These are phyloP conservation scores for Neonectria sp. DNA, from an alignment of 2,329 filamentous ascomycete genomes.

Conservation along the genomic window DNA sequence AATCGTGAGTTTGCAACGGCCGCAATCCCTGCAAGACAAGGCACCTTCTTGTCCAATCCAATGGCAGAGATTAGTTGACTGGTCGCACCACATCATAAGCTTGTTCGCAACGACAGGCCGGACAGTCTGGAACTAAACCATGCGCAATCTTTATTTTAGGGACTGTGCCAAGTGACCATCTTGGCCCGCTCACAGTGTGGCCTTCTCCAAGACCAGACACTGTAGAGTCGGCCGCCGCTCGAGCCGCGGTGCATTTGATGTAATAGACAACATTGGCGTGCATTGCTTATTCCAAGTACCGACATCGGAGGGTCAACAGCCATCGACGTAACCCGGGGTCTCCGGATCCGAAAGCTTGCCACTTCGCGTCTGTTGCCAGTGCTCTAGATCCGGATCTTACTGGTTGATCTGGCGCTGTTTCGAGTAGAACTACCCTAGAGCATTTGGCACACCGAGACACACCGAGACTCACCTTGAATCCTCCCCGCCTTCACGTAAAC, in stretches of 20 bases:
- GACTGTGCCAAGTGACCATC: background rate
- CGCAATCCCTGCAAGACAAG: conserved; percentile 2
- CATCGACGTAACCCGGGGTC: conserved; percentile 1
- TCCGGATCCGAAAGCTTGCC: conserved; percentile 2
- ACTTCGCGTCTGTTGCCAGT: background rate
- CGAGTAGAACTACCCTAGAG: background rate
- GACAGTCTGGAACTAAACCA: background rate
- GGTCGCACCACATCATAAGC: conserved; percentile 19
- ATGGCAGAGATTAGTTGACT: conserved; percentile 2
- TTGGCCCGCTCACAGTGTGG: conserved; percentile 15
- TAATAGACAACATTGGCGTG: background rate
- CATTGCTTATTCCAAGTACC: conserved; percentile 5
- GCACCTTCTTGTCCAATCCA: conserved; percentile 24
- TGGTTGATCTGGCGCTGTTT: background rate
- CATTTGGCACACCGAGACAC: background rate
- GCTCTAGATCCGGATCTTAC: background rate
- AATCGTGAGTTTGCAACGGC: conserved; percentile 8
- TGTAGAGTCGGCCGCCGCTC: conserved; percentile 23
- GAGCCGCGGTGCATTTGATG: background rate
- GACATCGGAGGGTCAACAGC: conserved; percentile 14
- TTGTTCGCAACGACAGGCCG: conserved; percentile 3
- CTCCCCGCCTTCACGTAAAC: conserved; percentile 11
- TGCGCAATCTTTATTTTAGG: background rate
- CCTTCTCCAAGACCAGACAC: background rate
- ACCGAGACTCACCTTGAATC: conserved; percentile 4